Evolutionary conservation across 2,329 filamentous ascomycete species (phyloP).

Genomic region (Pyrenophora graminea): DNA sequence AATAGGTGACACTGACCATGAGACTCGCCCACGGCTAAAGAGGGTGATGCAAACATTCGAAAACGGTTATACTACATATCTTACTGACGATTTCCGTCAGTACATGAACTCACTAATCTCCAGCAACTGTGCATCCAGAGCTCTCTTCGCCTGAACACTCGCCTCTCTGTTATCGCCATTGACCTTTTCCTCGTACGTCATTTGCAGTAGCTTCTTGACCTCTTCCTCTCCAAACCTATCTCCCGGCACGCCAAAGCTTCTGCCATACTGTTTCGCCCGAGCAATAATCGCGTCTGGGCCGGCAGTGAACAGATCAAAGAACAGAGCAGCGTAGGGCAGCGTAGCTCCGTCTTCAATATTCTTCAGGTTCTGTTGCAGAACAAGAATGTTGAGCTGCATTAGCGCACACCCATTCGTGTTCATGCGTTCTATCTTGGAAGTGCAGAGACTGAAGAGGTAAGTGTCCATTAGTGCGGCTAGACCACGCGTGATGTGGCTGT

Average conservation of each 20-base stretch:
- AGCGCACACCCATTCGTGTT: constrained; percentile 81
- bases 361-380: constrained; percentile 95
- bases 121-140: constrained; percentile 71
- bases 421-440: constrained; percentile 76
- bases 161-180: constrained; percentile 70
- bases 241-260: constrained; percentile 29
- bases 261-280: constrained; percentile 58
- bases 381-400: constrained; percentile 91
- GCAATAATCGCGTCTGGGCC: constrained; percentile 69
- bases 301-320: constrained; percentile 69
- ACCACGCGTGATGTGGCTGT: constrained; percentile 73
- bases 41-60: neutral
- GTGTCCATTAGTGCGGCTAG: constrained; percentile 78
- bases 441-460: constrained; percentile 68
- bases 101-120: constrained; percentile 73
- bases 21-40: no score
- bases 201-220: constrained; percentile 48
- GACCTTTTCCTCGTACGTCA: constrained; percentile 55
- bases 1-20: no score
- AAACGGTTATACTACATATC: neutral
- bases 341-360: constrained; percentile 78
- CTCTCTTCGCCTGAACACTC: constrained; percentile 65
- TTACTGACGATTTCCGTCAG: constrained; percentile 10
- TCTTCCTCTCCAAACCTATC: constrained; percentile 45
- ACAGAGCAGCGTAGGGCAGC: constrained; percentile 66